Percentiles rank a stretch among this genome's conserved stretches.
These are phyloP conservation scores for Glycyrrhiza uralensis DNA, from an alignment of 306 rosid species.

Conservation along the genomic window DNA sequence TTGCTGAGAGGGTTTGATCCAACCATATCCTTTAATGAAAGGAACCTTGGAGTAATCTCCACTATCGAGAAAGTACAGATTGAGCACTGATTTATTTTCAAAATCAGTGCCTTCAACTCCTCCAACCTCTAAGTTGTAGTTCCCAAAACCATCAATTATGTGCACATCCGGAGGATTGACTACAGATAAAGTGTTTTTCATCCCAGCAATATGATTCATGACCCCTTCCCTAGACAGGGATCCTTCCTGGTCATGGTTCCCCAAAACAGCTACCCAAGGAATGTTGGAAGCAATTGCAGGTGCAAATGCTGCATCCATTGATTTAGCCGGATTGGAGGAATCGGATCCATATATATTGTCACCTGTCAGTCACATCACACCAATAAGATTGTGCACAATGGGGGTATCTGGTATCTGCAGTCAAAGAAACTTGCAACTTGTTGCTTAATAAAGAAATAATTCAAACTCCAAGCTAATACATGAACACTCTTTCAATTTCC, in stretches of 20 bases:
- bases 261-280: slow-evolving; percentile 81
- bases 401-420: background rate
- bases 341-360: slow-evolving; percentile 66
- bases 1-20: slow-evolving; percentile 90
- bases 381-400: background rate
- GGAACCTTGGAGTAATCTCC: slow-evolving; percentile 78
- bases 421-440: background rate
- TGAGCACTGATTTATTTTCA: slow-evolving; percentile 74
- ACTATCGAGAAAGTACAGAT: slow-evolving; percentile 82
- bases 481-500: background rate
- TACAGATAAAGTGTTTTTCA: slow-evolving; percentile 61
- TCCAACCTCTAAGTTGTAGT: slow-evolving; percentile 65
- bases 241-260: slow-evolving; percentile 88
- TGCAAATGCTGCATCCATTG: slow-evolving; percentile 67
- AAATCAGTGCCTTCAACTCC: slow-evolving; percentile 65
- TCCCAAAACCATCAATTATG: slow-evolving; percentile 73
- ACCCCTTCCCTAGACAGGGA: slow-evolving; percentile 84
- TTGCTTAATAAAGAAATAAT: background rate
- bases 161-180: slow-evolving; percentile 51
- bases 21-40: slow-evolving; percentile 60
- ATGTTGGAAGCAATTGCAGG: slow-evolving; percentile 69
- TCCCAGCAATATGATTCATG: slow-evolving; percentile 60
- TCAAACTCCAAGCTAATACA: background rate
- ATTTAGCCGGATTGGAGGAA: slow-evolving; percentile 57
- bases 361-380: slow-evolving; percentile 56